Evolutionary conservation across 495 filamentous ascomycete genomes (phyloP).

Genomic region (Xanthoparmelia taractica): DNA sequence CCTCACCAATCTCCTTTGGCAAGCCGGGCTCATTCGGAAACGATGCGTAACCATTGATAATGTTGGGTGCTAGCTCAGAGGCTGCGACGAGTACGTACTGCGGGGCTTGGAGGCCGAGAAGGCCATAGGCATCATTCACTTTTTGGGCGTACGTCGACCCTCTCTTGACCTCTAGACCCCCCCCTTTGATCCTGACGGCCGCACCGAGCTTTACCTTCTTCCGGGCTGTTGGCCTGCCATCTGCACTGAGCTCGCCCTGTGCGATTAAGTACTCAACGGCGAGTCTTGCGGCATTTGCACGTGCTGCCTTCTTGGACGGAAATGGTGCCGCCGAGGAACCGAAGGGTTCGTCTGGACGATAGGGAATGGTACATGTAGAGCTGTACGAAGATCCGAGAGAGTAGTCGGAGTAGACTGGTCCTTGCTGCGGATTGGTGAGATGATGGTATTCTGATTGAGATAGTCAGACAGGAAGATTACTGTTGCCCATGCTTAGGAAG

Average conservation of each 20-base stretch:
- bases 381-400: slow-evolving; percentile 16
- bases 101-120: slow-evolving; percentile 18
- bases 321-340: slow-evolving; percentile 20
- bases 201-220: slow-evolving; percentile 20
- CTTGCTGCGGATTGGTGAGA: slow-evolving; percentile 6
- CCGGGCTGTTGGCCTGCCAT: slow-evolving; percentile 16
- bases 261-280: slow-evolving; percentile 28
- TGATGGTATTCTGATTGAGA: slow-evolving; percentile 19
- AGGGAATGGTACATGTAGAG: slow-evolving; percentile 22
- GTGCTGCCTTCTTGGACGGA: slow-evolving; percentile 29
- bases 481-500: background rate
- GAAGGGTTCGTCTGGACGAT: slow-evolving; percentile 5
- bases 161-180: slow-evolving; percentile 14
- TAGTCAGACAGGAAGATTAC: background rate
- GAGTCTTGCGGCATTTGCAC: slow-evolving; percentile 22
- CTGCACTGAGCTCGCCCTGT: slow-evolving; percentile 16
- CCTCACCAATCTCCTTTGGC: slow-evolving; percentile 33
- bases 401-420: slow-evolving; percentile 19
- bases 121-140: slow-evolving; percentile 18
- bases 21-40: slow-evolving; percentile 30
- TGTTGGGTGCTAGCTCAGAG: slow-evolving; percentile 11
- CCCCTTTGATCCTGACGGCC: slow-evolving; percentile 13
- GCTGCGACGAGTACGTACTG: slow-evolving; percentile 19
- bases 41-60: slow-evolving; percentile 27
- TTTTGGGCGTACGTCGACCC: slow-evolving; percentile 17